Evolutionary conservation across 1,284 basidiomycete genomes (phyloP), one percentile per base, ranked within the genome.

Genomic region (Polyporus tsugae): DNA sequence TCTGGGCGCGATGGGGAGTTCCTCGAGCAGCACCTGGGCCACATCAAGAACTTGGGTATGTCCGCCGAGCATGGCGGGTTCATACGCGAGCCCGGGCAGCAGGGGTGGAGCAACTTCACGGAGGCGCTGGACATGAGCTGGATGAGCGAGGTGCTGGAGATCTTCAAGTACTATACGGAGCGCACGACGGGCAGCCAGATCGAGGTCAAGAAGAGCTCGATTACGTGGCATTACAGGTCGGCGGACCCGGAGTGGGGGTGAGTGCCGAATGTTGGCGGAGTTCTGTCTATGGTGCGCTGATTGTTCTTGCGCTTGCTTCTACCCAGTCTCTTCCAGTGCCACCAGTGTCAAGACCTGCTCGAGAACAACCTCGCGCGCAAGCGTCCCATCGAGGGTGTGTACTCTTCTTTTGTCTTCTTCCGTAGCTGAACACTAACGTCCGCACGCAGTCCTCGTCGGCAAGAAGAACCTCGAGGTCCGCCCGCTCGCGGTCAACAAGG

Each of bases 381-480:
- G 79, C 86, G 95, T 63, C 95, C 95, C 3, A 96, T 97, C 68
- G 95, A 97, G 80, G 91, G 91, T 39, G 72, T 80, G 78, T 81
- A 65, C n/a, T n/a, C n/a, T n/a, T n/a, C n/a, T n/a, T n/a, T n/a
- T n/a, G n/a, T n/a, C n/a, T n/a, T n/a, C n/a, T n/a, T n/a, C n/a
- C n/a, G n/a, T n/a, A n/a, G n/a, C n/a, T n/a, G n/a, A n/a, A n/a
- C n/a, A n/a, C 78, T 82, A 68, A 79, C 76, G 62, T 7, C 6
- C 55, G 25, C 58, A 38, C 65, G 44, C 67, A 92, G 95, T 97
- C 6, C 89, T 97, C 62, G 92, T 96, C 44, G 97, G 97, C 42
- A 99, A 99, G 86, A 99, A 98, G 90, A 99, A 98, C 80, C 86
- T 99, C 63, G 97, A 99, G 83, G 97, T 98, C 33, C 91, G 97